Evolutionary conservation across 1,139 yeast genomes (phyloP).

Genomic region (Diutina mesorugosa): DNA sequence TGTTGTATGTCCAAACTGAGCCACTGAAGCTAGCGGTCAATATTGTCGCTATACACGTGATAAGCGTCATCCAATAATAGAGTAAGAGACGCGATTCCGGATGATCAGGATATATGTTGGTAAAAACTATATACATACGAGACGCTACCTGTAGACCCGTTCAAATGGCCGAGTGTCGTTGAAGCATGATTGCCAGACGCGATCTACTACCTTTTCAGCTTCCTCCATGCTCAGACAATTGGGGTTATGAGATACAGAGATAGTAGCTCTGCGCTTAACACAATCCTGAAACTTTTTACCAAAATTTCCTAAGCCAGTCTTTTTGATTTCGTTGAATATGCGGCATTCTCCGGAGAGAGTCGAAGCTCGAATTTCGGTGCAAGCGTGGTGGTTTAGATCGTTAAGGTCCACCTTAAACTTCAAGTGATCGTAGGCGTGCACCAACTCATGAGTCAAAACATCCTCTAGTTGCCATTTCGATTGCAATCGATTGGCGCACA

Average conservation of each 20-base stretch:
- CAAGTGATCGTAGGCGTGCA: constrained; percentile 86
- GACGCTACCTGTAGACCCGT: constrained; percentile 51
- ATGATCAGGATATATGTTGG: not conserved
- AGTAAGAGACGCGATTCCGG: too few species aligned
- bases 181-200: constrained; percentile 89
- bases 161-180: constrained; percentile 95
- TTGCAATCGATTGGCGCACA: constrained; percentile 76
- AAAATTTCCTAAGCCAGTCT: constrained; percentile 48
- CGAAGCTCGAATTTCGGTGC: constrained; percentile 91
- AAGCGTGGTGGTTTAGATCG: constrained; percentile 85
- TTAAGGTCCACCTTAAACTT: constrained; percentile 79
- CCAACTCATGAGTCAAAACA: constrained; percentile 80
- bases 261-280: constrained; percentile 74
- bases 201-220: constrained; percentile 70
- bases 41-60: too few species aligned
- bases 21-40: too few species aligned
- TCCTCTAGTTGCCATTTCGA: constrained; percentile 82
- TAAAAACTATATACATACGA: not conserved
- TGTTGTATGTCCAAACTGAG: too few species aligned
- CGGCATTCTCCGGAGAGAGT: constrained; percentile 93
- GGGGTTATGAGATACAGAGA: constrained; percentile 82
- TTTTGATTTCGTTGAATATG: constrained; percentile 69
- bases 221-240: constrained; percentile 56
- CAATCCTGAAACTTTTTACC: constrained; percentile 84
- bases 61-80: too few species aligned